Percentiles rank a stretch among this genome's conserved stretches.
phyloP scores from a whole-genome alignment of 1,139 yeast species.

The Protomyces gravidus region DNA sequence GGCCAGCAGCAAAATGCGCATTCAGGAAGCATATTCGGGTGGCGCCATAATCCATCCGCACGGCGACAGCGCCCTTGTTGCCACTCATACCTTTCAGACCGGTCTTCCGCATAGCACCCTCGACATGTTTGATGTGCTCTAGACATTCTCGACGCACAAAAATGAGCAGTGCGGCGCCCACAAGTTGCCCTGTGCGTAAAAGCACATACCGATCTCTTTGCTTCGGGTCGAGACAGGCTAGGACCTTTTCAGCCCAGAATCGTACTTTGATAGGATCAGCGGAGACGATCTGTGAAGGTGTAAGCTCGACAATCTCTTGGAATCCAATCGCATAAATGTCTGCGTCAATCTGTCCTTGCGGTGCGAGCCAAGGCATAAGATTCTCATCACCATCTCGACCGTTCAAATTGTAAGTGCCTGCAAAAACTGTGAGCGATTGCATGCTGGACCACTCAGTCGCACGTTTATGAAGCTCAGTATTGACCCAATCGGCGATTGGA shows the following conservation, averaged over 20 bases:
- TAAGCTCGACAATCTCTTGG: constrained; percentile 87
- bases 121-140: constrained; percentile 62
- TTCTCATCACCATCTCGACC: constrained; percentile 54
- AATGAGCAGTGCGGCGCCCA: constrained; percentile 78
- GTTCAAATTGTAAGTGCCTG: constrained; percentile 85
- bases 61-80: constrained; percentile 87
- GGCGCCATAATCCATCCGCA: constrained; percentile 69
- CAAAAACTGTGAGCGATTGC: constrained; percentile 59
- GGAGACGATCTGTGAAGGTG: constrained; percentile 82
- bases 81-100: constrained; percentile 92
- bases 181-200: constrained; percentile 82
- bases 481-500: constrained; percentile 80
- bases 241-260: constrained; percentile 74
- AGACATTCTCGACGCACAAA: constrained; percentile 64
- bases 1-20: constrained; percentile 93
- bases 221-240: constrained; percentile 50
- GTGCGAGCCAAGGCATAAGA: constrained; percentile 76
- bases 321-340: constrained; percentile 80
- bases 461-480: constrained; percentile 53
- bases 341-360: constrained; percentile 52
- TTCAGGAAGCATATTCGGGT: constrained; percentile 80
- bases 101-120: constrained; percentile 77
- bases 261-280: constrained; percentile 67
- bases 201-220: constrained; percentile 52
- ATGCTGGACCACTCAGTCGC: constrained; percentile 58